These are phyloP conservation scores for Niebla homalea DNA, from an alignment of 495 filamentous ascomycete species.

Conservation along the genomic window DNA sequence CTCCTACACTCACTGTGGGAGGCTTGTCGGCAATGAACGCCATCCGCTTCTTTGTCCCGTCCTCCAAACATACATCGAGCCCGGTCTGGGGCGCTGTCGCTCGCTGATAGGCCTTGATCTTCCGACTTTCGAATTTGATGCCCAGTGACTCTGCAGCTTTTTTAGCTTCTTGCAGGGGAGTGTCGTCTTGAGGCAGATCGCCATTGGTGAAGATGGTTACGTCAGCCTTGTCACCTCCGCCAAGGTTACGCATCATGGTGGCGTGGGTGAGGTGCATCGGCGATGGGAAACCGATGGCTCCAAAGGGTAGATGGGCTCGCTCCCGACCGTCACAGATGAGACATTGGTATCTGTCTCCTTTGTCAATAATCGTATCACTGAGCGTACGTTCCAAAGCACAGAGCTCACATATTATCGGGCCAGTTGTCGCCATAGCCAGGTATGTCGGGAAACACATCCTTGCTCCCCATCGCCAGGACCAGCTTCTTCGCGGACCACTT, in stretches of 20 bases:
- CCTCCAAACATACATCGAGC: background rate
- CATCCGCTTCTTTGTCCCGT: background rate
- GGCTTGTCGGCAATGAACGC: slow-evolving; percentile 2
- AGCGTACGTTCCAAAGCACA: too few species aligned
- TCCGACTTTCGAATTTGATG: background rate
- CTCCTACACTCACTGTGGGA: background rate
- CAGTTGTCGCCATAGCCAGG: slow-evolving; percentile 24
- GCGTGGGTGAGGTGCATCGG: slow-evolving; percentile 4
- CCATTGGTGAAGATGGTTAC: slow-evolving; percentile 25
- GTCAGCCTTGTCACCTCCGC: slow-evolving; percentile 8
- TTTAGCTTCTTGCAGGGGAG: background rate
- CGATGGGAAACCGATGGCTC: background rate
- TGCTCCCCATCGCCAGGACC: slow-evolving; percentile 31
- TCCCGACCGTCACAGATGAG: too few species aligned
- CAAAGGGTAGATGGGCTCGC: too few species aligned
- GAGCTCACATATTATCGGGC: slow-evolving; percentile 19
- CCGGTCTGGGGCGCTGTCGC: background rate
- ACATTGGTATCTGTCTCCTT: too few species aligned
- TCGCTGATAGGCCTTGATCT: background rate
- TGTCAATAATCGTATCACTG: too few species aligned
- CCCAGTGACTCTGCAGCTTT: background rate
- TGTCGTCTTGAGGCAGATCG: background rate
- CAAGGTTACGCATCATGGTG: slow-evolving; percentile 11
- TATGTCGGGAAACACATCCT: slow-evolving; percentile 25
- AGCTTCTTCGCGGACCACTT: slow-evolving; percentile 29